A percentile compares a stretch with the other conserved stretches of the same genome.
Evolutionary conservation across 805 yeast genomes (phyloP).

Genomic region (Nakazawaea pomicola): DNA sequence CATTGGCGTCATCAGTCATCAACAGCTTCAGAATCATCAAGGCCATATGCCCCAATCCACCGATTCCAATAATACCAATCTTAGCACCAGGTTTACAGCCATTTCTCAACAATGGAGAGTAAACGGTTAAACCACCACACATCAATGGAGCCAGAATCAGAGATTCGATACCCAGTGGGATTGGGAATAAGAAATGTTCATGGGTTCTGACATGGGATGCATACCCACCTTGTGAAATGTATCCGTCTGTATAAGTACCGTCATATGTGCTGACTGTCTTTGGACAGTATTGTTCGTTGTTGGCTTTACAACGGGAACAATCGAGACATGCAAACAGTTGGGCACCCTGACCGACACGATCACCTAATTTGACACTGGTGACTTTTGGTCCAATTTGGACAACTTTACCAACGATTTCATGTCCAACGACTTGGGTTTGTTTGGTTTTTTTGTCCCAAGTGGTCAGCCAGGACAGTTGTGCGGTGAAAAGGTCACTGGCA

Average conservation of each 20-base stretch:
- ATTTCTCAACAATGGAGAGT: conserved; percentile 42
- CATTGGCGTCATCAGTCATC: conserved; percentile 30
- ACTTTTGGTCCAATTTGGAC: conserved; percentile 33
- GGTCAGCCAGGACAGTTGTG: conserved; percentile 47
- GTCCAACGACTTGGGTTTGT: conserved; percentile 45
- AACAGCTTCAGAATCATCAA: conserved; percentile 38
- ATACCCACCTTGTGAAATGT: conserved; percentile 38
- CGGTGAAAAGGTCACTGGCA: conserved; percentile 56
- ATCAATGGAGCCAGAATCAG: conserved; percentile 42
- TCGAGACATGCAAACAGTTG: conserved; percentile 33
- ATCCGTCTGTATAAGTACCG: conserved; percentile 29
- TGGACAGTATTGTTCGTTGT: conserved; percentile 43
- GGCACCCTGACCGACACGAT: conserved; percentile 43
- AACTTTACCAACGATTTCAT: conserved; percentile 38
- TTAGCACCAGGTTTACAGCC: conserved; percentile 29
- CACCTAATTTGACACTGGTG: conserved; percentile 33
- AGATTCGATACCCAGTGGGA: conserved; percentile 38
- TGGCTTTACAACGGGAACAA: conserved; percentile 30
- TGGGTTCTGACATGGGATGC: conserved; percentile 43
- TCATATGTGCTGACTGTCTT: conserved; percentile 39
- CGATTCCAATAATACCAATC: conserved; percentile 39
- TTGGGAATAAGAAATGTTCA: conserved; percentile 39
- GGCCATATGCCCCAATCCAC: conserved; percentile 45
- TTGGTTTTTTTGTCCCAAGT: conserved; percentile 16
- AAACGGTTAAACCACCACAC: conserved; percentile 49